Conservation (phyloP, 2,329 filamentous ascomycete genomes). For the Fusarium foetens region DNA sequence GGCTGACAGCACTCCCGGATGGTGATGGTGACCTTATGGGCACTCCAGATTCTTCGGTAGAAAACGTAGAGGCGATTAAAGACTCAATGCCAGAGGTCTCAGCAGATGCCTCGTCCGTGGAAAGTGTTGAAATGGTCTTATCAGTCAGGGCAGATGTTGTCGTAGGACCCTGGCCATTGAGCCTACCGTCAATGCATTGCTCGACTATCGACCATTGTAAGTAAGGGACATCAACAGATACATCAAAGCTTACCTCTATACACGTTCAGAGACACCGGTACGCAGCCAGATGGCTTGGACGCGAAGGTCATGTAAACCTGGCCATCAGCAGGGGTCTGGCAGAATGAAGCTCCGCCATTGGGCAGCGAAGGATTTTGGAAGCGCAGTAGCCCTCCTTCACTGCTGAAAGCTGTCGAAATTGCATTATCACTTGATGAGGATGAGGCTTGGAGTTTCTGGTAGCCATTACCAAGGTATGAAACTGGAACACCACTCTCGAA, state of each 20-base stretch:
- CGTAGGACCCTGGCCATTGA: not conserved
- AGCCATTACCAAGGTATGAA: not conserved
- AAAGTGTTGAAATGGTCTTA: not conserved
- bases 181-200: not conserved
- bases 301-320: constrained; percentile 3
- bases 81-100: not conserved
- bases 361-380: not conserved
- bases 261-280: not conserved
- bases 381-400: accelerated
- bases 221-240: accelerated
- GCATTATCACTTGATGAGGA: accelerated
- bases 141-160: not conserved
- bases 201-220: not conserved
- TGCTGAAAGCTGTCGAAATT: not conserved
- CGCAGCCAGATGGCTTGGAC: not conserved
- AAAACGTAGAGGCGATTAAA: not conserved
- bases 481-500: not conserved
- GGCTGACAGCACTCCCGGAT: not conserved
- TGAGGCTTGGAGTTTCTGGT: not conserved
- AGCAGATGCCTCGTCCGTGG: not conserved
- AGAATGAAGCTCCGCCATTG: not conserved
- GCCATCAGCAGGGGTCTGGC: not conserved
- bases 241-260: not conserved
- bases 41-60: accelerated
- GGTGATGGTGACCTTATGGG: not conserved